Evolutionary conservation across 2,329 filamentous ascomycete species (phyloP).

Genomic region (Trichoderma hamatum): DNA sequence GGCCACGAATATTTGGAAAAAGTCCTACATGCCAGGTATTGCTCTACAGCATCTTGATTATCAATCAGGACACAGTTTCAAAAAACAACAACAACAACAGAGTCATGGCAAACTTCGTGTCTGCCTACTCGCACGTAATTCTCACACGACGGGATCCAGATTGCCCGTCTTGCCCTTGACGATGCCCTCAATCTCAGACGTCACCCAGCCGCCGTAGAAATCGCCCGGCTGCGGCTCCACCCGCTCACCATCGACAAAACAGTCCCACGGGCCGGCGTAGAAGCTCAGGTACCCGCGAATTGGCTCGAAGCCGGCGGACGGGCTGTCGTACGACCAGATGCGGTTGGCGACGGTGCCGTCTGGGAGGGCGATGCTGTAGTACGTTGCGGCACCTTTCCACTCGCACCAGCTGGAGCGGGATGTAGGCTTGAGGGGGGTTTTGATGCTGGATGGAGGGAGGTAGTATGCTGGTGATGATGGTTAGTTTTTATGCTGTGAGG

Average conservation of each 20-base stretch:
- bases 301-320: constrained; percentile 53
- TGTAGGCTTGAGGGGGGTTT: constrained; percentile 51
- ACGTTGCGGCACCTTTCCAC: constrained; percentile 64
- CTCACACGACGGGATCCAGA: constrained; percentile 41
- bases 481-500: neutral
- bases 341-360: constrained; percentile 51
- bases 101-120: neutral
- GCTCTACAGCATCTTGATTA: neutral
- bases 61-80: constrained; percentile 1
- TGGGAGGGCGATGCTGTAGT: constrained; percentile 54
- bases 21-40: neutral
- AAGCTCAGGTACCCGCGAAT: constrained; percentile 62
- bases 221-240: constrained; percentile 63
- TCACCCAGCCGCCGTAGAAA: constrained; percentile 68
- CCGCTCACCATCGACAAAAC: constrained; percentile 62
- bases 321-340: constrained; percentile 62
- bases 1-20: neutral
- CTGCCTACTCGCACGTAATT: neutral
- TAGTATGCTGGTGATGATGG: constrained; percentile 56
- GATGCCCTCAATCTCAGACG: constrained; percentile 59
- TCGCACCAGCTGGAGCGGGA: constrained; percentile 56
- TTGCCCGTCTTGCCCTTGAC: constrained; percentile 49
- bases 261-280: constrained; percentile 65
- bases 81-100: neutral
- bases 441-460: constrained; percentile 55